phyloP scores from a whole-genome alignment of 2,329 filamentous ascomycete species.

The Colletotrichum sidae region DNA sequence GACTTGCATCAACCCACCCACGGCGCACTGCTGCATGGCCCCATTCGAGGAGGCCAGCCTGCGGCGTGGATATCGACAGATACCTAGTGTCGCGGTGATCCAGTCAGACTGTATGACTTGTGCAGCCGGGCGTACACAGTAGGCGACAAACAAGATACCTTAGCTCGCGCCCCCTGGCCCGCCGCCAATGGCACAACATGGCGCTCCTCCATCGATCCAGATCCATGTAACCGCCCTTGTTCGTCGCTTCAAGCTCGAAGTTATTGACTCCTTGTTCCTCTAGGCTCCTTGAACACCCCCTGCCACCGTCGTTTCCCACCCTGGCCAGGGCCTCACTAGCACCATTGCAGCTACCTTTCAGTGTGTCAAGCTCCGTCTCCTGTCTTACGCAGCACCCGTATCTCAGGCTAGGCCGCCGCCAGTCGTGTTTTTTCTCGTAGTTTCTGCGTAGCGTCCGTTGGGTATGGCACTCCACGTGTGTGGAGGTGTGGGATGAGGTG shows the following conservation, averaged over 20 bases:
- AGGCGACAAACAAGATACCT: slow-evolving; percentile 33
- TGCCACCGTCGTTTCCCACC: slow-evolving; percentile 32
- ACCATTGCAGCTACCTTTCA: slow-evolving; percentile 5
- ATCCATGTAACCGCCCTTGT: slow-evolving; percentile 34
- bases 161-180: slow-evolving; percentile 29
- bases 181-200: slow-evolving; percentile 38
- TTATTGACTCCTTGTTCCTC: slow-evolving; percentile 20
- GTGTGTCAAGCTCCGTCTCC: slow-evolving; percentile 30
- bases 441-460: slow-evolving; percentile 21
- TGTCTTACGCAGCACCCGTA: neutral
- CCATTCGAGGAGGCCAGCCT: slow-evolving; percentile 25
- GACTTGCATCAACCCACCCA: slow-evolving; percentile 25
- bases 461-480: slow-evolving; percentile 30
- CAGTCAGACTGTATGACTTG: slow-evolving; percentile 27
- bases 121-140: slow-evolving; percentile 18
- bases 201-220: slow-evolving; percentile 35
- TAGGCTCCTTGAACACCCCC: slow-evolving; percentile 21
- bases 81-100: slow-evolving; percentile 8
- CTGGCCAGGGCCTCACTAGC: slow-evolving; percentile 28
- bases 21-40: neutral
- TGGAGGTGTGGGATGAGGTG: slow-evolving; percentile 32
- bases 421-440: slow-evolving; percentile 8
- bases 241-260: slow-evolving; percentile 32
- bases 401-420: neutral
- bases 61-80: slow-evolving; percentile 4